A percentile compares a stretch with the other conserved stretches of the same genome.
phyloP scores from a whole-genome alignment of 371 early-diverging fungal species.

The Cokeromyces recurvatus region DNA sequence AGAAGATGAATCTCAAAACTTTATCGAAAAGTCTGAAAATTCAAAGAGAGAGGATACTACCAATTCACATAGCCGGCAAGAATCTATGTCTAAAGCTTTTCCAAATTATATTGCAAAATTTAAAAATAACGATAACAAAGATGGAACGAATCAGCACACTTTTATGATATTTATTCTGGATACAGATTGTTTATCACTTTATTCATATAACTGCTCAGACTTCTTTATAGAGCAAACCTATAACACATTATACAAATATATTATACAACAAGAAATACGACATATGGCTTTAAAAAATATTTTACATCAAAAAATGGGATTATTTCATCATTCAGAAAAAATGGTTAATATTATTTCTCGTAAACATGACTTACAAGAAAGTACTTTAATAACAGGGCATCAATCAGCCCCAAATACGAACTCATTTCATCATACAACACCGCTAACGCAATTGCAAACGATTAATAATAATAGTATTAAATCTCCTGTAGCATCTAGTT shows the following conservation, averaged over 20 bases:
- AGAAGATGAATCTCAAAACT: constrained; percentile 4
- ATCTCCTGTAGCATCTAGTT: constrained; percentile 13
- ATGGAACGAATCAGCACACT: constrained; percentile 29
- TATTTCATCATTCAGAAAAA: constrained; percentile 54
- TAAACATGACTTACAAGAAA: background rate
- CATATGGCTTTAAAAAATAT: constrained; percentile 52
- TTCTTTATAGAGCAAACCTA: constrained; percentile 52
- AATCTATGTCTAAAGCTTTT: constrained; percentile 25
- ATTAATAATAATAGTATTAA: constrained; percentile 2
- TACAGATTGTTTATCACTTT: constrained; percentile 44
- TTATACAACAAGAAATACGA: constrained; percentile 38
- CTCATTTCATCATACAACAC: background rate
- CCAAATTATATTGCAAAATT: constrained; percentile 27
- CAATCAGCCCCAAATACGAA: background rate
- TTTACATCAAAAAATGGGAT: constrained; percentile 66
- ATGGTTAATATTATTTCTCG: constrained; percentile 20
- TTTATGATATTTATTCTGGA: constrained; percentile 58
- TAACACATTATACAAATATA: constrained; percentile 21
- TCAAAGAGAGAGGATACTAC: constrained; percentile 18
- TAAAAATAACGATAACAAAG: constrained; percentile 12
- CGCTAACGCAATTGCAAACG: constrained; percentile 5
- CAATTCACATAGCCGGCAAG: constrained; percentile 33
- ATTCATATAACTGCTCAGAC: constrained; percentile 69
- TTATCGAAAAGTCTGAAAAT: constrained; percentile 3
- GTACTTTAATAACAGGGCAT: too few species aligned